A percentile compares a stretch with the other conserved stretches of the same genome.
Evolutionary conservation across 768 basidiomycete genomes (phyloP).

Genomic region (Mrakia blollopis): DNA sequence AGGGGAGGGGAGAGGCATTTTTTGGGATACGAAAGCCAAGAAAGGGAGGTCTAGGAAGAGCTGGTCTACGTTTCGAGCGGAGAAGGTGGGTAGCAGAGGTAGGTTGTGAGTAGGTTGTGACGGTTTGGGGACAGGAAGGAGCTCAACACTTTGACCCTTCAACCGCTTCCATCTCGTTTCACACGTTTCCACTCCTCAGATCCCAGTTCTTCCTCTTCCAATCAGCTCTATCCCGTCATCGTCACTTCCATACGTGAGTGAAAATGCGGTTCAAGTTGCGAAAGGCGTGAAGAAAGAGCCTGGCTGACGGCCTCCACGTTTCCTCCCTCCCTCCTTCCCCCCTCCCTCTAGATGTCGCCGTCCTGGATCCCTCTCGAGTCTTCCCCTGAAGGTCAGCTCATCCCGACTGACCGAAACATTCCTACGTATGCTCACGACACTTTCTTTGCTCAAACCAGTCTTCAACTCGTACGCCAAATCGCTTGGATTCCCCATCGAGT

Average conservation of each 20-base stretch:
- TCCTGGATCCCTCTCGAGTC: conserved; percentile 5
- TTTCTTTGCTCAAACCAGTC: conserved; percentile 38
- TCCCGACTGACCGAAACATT: not conserved
- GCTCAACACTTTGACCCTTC: no score
- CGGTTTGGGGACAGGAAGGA: no score
- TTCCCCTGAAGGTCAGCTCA: not conserved
- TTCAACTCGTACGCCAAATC: conserved; percentile 60
- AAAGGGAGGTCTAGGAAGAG: no score
- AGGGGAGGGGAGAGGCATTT: not conserved
- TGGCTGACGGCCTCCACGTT: not conserved
- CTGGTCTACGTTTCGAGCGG: no score
- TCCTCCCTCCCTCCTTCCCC: not conserved
- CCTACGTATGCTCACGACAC: not conserved
- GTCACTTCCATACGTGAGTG: no score
- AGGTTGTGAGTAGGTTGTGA: no score
- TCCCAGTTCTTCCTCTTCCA: no score
- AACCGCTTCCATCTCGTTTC: no score
- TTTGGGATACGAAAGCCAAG: no score
- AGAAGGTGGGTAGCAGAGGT: no score
- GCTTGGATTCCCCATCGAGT: conserved; percentile 56
- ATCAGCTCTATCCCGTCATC: not conserved
- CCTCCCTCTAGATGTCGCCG: not conserved
- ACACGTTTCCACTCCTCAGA: no score
- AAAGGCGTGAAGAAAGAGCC: not conserved
- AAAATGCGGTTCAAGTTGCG: not conserved